Percentiles rank a stretch among this genome's conserved stretches.
Conservation (phyloP, 2,329 filamentous ascomycete species). For the Pseudogymnoascus sp. region DNA sequence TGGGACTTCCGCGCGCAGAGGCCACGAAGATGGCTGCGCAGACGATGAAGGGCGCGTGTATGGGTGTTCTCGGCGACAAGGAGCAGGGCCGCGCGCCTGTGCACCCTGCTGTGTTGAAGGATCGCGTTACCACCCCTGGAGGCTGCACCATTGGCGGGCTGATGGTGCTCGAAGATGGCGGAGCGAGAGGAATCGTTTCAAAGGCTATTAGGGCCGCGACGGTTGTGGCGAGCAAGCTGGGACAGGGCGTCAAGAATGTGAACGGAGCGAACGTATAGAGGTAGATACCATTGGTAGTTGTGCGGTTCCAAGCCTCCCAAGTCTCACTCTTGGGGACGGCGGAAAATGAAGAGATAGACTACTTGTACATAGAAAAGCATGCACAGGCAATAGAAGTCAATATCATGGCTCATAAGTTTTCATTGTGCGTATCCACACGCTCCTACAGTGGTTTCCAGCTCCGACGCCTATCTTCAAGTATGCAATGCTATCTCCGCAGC, state of each 20-base stretch:
- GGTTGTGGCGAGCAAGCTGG: conserved; percentile 59
- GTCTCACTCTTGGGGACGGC: neutral
- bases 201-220: conserved; percentile 64
- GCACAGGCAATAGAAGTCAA: neutral
- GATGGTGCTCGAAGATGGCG: conserved; percentile 64
- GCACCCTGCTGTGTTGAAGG: conserved; percentile 65
- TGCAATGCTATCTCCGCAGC: neutral
- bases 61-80: conserved; percentile 47
- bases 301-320: neutral
- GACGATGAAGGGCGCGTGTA: conserved; percentile 66
- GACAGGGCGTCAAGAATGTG: conserved; percentile 35
- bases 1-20: conserved; percentile 65
- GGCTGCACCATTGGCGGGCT: conserved; percentile 72
- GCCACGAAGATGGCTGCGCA: conserved; percentile 72
- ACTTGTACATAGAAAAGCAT: conserved; percentile 1
- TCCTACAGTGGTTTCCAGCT: neutral
- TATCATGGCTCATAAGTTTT: neutral
- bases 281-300: neutral
- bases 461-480: neutral
- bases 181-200: conserved; percentile 57
- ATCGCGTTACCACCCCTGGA: conserved; percentile 70
- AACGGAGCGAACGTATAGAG: neutral
- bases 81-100: conserved; percentile 42
- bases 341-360: neutral
- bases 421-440: neutral